Evolutionary conservation across 495 filamentous ascomycete species (phyloP).

Genomic region (Aspergillus ellipticus): DNA sequence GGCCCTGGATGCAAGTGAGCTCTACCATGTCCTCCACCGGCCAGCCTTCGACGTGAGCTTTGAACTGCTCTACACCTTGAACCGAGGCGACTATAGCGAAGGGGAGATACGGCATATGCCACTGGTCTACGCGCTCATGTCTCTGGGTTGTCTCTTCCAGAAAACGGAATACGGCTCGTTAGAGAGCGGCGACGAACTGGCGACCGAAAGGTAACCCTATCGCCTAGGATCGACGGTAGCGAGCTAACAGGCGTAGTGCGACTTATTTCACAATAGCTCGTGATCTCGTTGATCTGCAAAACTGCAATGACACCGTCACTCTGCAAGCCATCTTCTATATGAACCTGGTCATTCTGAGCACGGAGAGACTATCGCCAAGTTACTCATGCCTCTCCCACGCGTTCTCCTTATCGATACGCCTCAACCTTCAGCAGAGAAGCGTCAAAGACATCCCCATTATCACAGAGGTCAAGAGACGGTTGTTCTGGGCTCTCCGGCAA

Average conservation of each 20-base stretch:
- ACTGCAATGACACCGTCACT: constrained; percentile 6
- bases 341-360: constrained; percentile 9
- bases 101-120: constrained; percentile 5
- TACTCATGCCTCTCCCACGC: constrained; percentile 10
- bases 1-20: constrained; percentile 6
- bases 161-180: neutral
- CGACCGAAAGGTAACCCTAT: constrained; percentile 1
- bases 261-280: constrained; percentile 11
- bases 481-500: constrained; percentile 11
- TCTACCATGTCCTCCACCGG: constrained; percentile 9
- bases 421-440: constrained; percentile 3
- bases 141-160: constrained; percentile 7
- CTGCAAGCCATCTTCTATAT: constrained; percentile 15
- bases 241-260: constrained; percentile 3
- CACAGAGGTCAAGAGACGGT: constrained; percentile 1
- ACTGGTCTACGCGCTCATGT: constrained; percentile 10
- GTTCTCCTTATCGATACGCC: constrained; percentile 11
- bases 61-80: constrained; percentile 6
- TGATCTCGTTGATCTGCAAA: constrained; percentile 4
- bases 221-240: too few species aligned
- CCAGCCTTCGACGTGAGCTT: constrained; percentile 7
- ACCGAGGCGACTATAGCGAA: constrained; percentile 6
- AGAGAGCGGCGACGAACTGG: neutral
- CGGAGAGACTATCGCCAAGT: neutral
- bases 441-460: neutral